These are phyloP conservation scores for Pisolithus tinctorius DNA, from an alignment of 768 basidiomycete species.

Conservation along the genomic window DNA sequence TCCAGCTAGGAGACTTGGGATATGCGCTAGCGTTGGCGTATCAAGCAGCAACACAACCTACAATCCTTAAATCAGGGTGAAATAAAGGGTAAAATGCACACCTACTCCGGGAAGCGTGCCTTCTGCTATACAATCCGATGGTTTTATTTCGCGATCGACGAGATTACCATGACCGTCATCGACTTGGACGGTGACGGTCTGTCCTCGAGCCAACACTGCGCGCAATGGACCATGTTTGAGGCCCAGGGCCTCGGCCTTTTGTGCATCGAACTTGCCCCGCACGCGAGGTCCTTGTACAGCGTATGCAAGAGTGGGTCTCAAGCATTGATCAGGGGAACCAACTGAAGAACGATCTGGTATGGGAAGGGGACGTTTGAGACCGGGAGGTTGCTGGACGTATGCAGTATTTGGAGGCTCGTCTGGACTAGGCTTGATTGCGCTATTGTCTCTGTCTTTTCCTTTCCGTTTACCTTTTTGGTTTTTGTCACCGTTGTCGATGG, in stretches of 20 bases:
- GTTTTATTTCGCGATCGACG: constrained; percentile 43
- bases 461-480: constrained; percentile 8
- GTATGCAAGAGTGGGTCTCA: constrained; percentile 41
- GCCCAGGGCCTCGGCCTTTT: constrained; percentile 56
- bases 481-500: constrained; percentile 2
- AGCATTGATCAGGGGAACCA: constrained; percentile 9
- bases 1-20: constrained; percentile 42
- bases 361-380: constrained; percentile 14
- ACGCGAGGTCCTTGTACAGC: constrained; percentile 45
- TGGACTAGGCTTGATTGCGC: background rate
- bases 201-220: constrained; percentile 56
- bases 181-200: constrained; percentile 51
- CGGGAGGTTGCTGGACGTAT: constrained; percentile 12
- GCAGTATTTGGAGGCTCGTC: constrained; percentile 2
- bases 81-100: background rate
- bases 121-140: constrained; percentile 56
- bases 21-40: constrained; percentile 55
- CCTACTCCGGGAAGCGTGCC: constrained; percentile 44
- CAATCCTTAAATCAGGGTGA: background rate
- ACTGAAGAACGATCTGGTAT: constrained; percentile 14
- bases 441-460: background rate
- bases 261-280: constrained; percentile 67
- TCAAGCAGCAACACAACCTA: constrained; percentile 68
- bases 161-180: constrained; percentile 37
- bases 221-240: constrained; percentile 55